A percentile compares a stretch with the other conserved stretches of the same genome.
phyloP scores from a whole-genome alignment of 257 asterid species.

The Ehretia macrophylla region DNA sequence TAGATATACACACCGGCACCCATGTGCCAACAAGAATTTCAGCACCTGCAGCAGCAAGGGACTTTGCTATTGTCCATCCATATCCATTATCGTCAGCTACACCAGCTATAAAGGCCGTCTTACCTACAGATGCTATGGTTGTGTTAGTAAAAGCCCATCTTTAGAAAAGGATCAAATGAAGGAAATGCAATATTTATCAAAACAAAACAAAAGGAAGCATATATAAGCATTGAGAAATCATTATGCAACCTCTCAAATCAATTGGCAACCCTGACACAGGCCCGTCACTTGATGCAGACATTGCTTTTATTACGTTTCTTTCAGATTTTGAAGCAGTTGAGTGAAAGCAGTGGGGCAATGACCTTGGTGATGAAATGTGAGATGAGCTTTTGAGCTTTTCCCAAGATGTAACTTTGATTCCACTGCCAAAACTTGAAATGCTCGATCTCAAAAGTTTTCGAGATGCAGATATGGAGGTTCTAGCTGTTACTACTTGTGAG shows the following conservation, averaged over 20 bases:
- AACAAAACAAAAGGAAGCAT: not conserved
- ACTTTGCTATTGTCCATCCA: constrained; percentile 97
- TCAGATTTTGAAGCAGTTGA: constrained; percentile 19
- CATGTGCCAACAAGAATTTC: constrained; percentile 97
- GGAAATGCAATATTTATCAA: not conserved
- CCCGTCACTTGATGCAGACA: constrained; percentile 54
- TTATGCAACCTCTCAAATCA: constrained; percentile 80
- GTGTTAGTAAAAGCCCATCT: too few species aligned
- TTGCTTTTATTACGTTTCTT: constrained; percentile 53
- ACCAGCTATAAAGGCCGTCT: constrained; percentile 97
- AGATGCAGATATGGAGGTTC: constrained; percentile 34
- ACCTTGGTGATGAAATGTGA: constrained; percentile 30
- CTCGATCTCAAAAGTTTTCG: constrained; percentile 31
- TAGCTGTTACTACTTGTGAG: constrained; percentile 36
- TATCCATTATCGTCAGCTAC: constrained; percentile 94
- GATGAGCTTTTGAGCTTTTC: constrained; percentile 44
- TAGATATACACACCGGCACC: constrained; percentile 80
- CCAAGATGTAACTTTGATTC: constrained; percentile 33
- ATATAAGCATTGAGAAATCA: too few species aligned
- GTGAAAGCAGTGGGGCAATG: constrained; percentile 27
- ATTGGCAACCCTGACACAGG: constrained; percentile 76
- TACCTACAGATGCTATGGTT: constrained; percentile 46
- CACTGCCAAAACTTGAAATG: constrained; percentile 43
- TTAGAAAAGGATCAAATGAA: not conserved
- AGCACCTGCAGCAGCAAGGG: constrained; percentile 98